Base-by-base conservation (phyloP, 805 yeast species). In the Jamesozyma spencerorum region DNA sequence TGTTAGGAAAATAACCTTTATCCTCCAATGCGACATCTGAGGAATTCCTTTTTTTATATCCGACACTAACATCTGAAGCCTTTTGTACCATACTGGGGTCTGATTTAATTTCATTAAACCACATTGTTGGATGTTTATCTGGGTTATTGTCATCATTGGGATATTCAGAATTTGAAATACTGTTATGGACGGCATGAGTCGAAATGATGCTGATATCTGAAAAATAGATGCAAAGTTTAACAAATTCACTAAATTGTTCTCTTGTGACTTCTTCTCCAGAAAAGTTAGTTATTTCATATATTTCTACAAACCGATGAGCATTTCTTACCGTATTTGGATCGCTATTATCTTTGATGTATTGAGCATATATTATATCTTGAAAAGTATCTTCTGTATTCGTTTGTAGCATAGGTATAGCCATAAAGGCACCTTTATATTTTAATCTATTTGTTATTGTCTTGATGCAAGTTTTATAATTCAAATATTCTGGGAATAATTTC, bases 281-380 rank as follows among this genome's bases (percentile, higher is more conserved):
- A 58, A 77, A 87, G 44, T 85, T 66, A 29, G 81, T 67, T 37
- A 66, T 64, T 48, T 87, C 95, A 62, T 85, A 87, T 12, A 74
- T 57, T 3, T 63, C 65, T 3, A 77, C 63, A 45, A 72, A 73
- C 28, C 63, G 55, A 26, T 50, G 46, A 15, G 47, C 59, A 36
- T 44, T 58, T 17, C 44, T 40, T 3, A 46, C 18, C 10, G 24
- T 18, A 4, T 29, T 28, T 28, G 42, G 40, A 4, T 38, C 40
- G 22, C 44, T 40, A 22, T 46, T 44, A 18, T 40, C 47, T 2
- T 39, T 31, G 35, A 51, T 47, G 34, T 53, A 58, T 33, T 50
- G 50, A 18, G 47, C 40, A 19, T 40, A 41, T 5, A 57, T 38
- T 13, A 51, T 41, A 35, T 53, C 60, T 3, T 51, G 47, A 29